Evolutionary conservation across 768 basidiomycete genomes (phyloP).

Genomic region (Clathrus columnatus): DNA sequence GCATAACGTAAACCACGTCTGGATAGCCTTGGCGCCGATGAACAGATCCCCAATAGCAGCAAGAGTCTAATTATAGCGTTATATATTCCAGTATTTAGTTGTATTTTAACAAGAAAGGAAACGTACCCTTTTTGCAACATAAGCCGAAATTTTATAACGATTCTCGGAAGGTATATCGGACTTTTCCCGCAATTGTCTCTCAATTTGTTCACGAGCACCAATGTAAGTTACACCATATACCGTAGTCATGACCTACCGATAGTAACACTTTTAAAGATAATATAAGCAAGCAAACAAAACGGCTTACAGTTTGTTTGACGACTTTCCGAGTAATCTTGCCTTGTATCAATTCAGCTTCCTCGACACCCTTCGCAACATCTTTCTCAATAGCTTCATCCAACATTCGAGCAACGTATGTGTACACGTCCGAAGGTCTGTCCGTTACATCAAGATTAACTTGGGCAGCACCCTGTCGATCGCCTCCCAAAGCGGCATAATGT

Average conservation of each 20-base stretch:
- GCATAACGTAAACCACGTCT: slow-evolving; percentile 79
- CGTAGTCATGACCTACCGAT: slow-evolving; percentile 85
- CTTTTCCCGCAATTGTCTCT: slow-evolving; percentile 73
- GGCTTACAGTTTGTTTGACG: slow-evolving; percentile 88
- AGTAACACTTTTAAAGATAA: background rate
- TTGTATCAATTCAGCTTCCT: slow-evolving; percentile 48
- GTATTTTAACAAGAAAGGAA: background rate
- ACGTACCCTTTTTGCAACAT: slow-evolving; percentile 67
- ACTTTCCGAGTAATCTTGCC: slow-evolving; percentile 88
- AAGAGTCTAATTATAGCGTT: slow-evolving; percentile 51
- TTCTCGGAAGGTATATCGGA: slow-evolving; percentile 63
- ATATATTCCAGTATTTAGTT: slow-evolving; percentile 4
- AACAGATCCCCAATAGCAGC: slow-evolving; percentile 86
- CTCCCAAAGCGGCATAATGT: slow-evolving; percentile 96
- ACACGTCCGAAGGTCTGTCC: slow-evolving; percentile 89
- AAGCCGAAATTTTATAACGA: slow-evolving; percentile 66
- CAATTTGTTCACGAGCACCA: slow-evolving; percentile 92
- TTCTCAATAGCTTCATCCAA: slow-evolving; percentile 59
- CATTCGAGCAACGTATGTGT: slow-evolving; percentile 82
- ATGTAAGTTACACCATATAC: slow-evolving; percentile 97
- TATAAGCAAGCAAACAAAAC: background rate
- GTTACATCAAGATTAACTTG: slow-evolving; percentile 87
- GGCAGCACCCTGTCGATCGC: slow-evolving; percentile 76
- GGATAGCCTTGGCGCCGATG: slow-evolving; percentile 84
- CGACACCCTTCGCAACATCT: slow-evolving; percentile 44